Base-by-base conservation (phyloP, 225 moss, liverwort and hornwort genomes). In the Physcomitrium patens region DNA sequence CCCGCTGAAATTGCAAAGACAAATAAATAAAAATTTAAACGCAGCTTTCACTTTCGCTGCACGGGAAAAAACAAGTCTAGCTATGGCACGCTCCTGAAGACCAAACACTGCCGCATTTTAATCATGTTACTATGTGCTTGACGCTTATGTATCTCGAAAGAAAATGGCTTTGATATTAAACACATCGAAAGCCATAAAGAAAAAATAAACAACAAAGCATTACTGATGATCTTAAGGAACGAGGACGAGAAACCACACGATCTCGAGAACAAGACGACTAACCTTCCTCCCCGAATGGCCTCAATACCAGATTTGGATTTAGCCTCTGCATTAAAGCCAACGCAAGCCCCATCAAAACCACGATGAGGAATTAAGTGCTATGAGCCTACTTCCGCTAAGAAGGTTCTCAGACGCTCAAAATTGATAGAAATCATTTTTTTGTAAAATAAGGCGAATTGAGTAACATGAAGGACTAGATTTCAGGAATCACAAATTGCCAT, bases 281-380 rank as follows among this genome's bases (percentile, higher is more conserved):
- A 97, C 97, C 97, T 97, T 63, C 91, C 96, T 78, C 96, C 96
- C 68, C 94, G 90, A 52, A 94, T 87, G 52, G 94, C 92, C 85
- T 94, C 92, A 58, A 86, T 75, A 50, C 88, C 85, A 58, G 81
- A 81, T 83, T 94, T 94, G 9, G 94, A 89, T 72, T 86, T 94
- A 51, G 94, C 89, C 79, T 92, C 94, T 92, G 89, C 52, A 63
- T 69, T 7, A 67, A 48, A 37, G 24, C 45, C 76, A 80, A 73
- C 47, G 46, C 24, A 41, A 65, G 18, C 63, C 7, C 10, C 60
- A 71, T 68, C 64, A 75, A 31, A 69, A 81, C 26, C 47, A 54
- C 67, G 41, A 60, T 18, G 10, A 51, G 18, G 26, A 41, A 37
- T n/a, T 8, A 49, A 52, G 69, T 69, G 13, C 43, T 54, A 51